Percentiles rank a stretch among this genome's conserved stretches.
Evolutionary conservation across 805 yeast species (phyloP).

Genomic region (Isabelozyma rhagii): DNA sequence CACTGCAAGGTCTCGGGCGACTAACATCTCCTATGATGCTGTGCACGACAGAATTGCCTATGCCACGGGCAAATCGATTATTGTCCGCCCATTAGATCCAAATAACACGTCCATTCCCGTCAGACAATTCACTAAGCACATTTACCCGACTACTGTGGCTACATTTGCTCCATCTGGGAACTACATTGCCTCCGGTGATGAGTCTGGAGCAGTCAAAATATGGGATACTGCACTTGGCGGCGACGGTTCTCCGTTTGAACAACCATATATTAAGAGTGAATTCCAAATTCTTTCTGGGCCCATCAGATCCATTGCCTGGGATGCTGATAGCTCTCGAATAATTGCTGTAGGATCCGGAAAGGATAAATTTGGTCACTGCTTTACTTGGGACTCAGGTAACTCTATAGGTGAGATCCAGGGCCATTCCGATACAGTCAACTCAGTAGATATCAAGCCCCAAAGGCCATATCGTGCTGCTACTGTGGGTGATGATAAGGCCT

Average conservation of each 20-base stretch:
- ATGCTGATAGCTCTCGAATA: constrained; percentile 77
- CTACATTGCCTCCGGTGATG: constrained; percentile 91
- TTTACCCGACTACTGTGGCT: constrained; percentile 73
- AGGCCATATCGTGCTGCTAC: constrained; percentile 95
- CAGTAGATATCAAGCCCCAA: constrained; percentile 77
- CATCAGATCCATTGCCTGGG: constrained; percentile 87
- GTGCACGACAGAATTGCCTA: constrained; percentile 72
- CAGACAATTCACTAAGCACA: constrained; percentile 72
- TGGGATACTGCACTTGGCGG: constrained; percentile 62
- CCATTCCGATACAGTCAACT: constrained; percentile 78
- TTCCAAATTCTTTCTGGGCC: constrained; percentile 77
- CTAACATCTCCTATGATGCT: constrained; percentile 73
- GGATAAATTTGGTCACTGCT: constrained; percentile 88
- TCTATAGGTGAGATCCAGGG: constrained; percentile 97
- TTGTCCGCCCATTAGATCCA: constrained; percentile 60
- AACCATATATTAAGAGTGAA: constrained; percentile 69
- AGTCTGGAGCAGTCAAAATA: constrained; percentile 80
- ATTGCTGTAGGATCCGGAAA: constrained; percentile 95
- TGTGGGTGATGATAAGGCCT: constrained; percentile 81
- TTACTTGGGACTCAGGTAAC: constrained; percentile 92
- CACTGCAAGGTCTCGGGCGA: constrained; percentile 67
- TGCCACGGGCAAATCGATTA: constrained; percentile 76
- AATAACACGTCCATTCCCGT: constrained; percentile 42
- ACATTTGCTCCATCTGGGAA: constrained; percentile 86
- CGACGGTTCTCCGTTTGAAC: constrained; percentile 39